These are phyloP conservation scores for Aspergillus indologenus DNA, from an alignment of 495 filamentous ascomycete species.

Conservation along the genomic window DNA sequence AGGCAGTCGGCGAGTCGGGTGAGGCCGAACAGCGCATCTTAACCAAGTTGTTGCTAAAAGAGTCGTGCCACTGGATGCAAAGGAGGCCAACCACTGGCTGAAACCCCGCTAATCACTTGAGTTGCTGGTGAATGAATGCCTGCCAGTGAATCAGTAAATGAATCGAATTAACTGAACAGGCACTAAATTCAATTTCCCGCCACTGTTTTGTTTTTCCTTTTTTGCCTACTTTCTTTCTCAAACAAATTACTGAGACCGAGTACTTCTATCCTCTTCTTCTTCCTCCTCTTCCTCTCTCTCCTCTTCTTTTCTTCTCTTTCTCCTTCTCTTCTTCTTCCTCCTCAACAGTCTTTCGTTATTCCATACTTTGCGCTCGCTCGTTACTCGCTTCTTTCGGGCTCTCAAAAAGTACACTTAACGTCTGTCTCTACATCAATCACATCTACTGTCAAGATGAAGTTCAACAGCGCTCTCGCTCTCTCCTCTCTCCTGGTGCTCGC, in stretches of 20 bases:
- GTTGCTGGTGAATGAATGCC: too few relatives aligned
- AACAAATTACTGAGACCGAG: background rate
- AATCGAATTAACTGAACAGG: background rate
- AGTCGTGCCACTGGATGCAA: background rate
- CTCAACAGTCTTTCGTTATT: constrained; percentile 18
- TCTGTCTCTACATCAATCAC: constrained; percentile 14
- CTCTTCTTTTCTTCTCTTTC: constrained; percentile 11
- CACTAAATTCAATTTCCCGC: background rate
- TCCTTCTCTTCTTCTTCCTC: constrained; percentile 11
- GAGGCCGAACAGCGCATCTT: constrained; percentile 5
- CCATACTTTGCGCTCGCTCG: constrained; percentile 13
- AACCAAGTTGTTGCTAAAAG: background rate
- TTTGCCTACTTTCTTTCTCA: too few relatives aligned
- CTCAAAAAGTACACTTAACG: constrained; percentile 1
- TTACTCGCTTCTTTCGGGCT: constrained; percentile 12
- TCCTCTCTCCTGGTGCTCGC: constrained; percentile 36
- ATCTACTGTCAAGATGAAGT: constrained; percentile 37
- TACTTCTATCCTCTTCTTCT: background rate
- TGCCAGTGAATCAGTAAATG: too few relatives aligned
- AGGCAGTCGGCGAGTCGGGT: background rate
- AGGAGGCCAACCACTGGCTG: background rate
- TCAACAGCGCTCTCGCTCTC: constrained; percentile 35
- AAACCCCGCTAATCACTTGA: constrained; percentile 13
- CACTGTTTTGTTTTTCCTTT: background rate
- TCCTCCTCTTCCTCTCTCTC: background rate